Evolutionary conservation across 1,284 basidiomycete genomes (phyloP).

Genomic region (Chondrostereum purpureum): DNA sequence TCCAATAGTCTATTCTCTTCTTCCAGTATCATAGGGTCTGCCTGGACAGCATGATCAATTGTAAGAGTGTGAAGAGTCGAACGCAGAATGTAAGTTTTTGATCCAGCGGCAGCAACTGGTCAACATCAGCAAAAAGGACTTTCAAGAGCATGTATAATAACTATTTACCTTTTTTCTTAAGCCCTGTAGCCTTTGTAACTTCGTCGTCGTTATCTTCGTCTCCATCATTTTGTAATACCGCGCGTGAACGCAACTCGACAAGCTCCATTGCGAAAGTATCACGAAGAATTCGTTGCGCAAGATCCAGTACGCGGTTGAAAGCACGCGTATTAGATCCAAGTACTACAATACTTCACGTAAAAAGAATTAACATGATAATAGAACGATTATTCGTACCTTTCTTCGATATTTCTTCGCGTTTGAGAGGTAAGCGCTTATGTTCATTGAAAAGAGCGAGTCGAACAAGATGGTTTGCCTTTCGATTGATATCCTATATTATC

Average conservation of each 20-base stretch:
- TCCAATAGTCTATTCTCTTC: slow-evolving; percentile 44
- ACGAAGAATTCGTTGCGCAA: slow-evolving; percentile 52
- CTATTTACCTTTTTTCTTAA: slow-evolving; percentile 46
- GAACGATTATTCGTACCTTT: slow-evolving; percentile 41
- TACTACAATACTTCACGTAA: slow-evolving; percentile 32
- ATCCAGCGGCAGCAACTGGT: slow-evolving; percentile 48
- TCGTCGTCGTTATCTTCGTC: slow-evolving; percentile 33
- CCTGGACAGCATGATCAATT: slow-evolving; percentile 50
- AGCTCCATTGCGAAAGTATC: slow-evolving; percentile 70
- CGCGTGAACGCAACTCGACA: slow-evolving; percentile 62
- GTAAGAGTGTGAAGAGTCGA: slow-evolving; percentile 50
- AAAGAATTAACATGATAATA: not conserved
- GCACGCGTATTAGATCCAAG: slow-evolving; percentile 48
- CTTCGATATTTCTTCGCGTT: slow-evolving; percentile 72
- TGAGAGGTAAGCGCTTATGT: slow-evolving; percentile 51
- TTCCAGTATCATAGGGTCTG: slow-evolving; percentile 49
- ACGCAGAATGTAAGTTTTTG: slow-evolving; percentile 72
- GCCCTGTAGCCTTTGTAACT: slow-evolving; percentile 40
- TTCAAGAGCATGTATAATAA: slow-evolving; percentile 1
- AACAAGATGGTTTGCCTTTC: slow-evolving; percentile 60
- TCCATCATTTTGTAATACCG: slow-evolving; percentile 43
- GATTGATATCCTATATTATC: slow-evolving; percentile 41
- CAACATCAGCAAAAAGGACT: slow-evolving; percentile 19
- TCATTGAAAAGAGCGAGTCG: slow-evolving; percentile 70
- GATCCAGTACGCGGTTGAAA: slow-evolving; percentile 51